Conservation (phyloP, 495 filamentous ascomycete species). For the Xylaria bambusicola region DNA sequence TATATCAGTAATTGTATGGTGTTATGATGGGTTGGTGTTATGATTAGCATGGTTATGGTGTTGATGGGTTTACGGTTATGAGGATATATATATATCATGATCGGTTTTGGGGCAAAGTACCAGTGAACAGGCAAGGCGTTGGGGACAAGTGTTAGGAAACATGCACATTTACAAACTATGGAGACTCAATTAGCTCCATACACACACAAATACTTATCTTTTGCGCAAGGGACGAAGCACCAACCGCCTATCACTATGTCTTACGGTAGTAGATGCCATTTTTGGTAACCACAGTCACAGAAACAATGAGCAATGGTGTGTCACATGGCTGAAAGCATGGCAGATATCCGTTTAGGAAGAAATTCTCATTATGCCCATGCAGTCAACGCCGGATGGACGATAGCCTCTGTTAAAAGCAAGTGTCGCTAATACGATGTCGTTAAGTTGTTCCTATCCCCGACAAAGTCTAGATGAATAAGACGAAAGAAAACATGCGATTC, state of each 20-base stretch:
- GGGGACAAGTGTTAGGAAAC: too few species aligned
- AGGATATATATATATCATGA: too few species aligned
- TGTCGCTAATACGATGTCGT: not conserved
- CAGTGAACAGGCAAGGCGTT: not conserved
- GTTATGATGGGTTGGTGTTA: not conserved
- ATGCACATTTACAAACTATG: not conserved
- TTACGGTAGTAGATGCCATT: not conserved
- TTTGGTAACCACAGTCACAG: too few species aligned
- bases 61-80: not conserved
- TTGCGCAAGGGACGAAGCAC: too few species aligned
- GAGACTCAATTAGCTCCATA: not conserved
- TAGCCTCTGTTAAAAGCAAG: not conserved
- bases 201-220: too few species aligned
- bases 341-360: not conserved
- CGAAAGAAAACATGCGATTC: not conserved
- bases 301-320: too few species aligned
- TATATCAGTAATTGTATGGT: not conserved
- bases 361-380: not conserved
- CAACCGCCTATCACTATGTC: too few species aligned
- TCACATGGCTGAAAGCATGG: not conserved
- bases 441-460: constrained; percentile 1
- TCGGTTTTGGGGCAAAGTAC: not conserved
- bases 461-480: constrained; percentile 4
- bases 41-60: constrained; percentile 2
- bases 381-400: not conserved